A percentile compares a stretch with the other conserved stretches of the same genome.
Conservation (phyloP, 1,284 basidiomycete species). For the Lignosus rhinocerotis region DNA sequence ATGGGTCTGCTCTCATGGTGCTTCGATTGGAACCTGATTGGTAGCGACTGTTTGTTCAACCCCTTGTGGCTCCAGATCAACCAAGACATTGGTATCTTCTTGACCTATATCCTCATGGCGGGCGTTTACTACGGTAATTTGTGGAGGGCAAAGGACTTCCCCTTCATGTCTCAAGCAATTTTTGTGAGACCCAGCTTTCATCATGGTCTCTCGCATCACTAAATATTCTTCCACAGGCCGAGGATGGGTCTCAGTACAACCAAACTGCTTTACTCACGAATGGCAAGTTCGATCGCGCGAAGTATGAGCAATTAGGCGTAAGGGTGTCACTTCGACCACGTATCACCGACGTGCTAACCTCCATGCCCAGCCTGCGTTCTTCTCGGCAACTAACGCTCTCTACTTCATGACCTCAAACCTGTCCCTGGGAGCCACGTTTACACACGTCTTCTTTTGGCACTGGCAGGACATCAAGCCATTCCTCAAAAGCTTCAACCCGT, state of each 20-base stretch:
- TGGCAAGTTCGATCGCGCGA: slow-evolving; percentile 32
- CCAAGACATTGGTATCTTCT: slow-evolving; percentile 34
- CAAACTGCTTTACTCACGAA: slow-evolving; percentile 34
- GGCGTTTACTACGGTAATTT: slow-evolving; percentile 36
- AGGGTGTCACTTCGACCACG: not conserved
- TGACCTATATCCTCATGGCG: slow-evolving; percentile 35
- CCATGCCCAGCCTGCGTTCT: slow-evolving; percentile 29
- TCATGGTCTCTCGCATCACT: not conserved
- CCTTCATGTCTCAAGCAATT: slow-evolving; percentile 36
- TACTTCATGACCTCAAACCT: slow-evolving; percentile 34
- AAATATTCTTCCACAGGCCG: slow-evolving; percentile 17
- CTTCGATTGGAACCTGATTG: slow-evolving; percentile 53
- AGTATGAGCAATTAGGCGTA: slow-evolving; percentile 32
- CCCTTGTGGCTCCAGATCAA: slow-evolving; percentile 36
- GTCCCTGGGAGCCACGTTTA: slow-evolving; percentile 33
- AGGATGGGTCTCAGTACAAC: slow-evolving; percentile 33
- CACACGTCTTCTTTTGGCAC: slow-evolving; percentile 34
- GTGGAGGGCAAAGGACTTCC: slow-evolving; percentile 35
- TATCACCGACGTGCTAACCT: not conserved
- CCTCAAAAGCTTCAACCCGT: slow-evolving; percentile 33
- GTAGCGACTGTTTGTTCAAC: slow-evolving; percentile 31
- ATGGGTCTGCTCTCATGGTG: slow-evolving; percentile 51
- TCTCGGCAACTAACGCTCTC: slow-evolving; percentile 34
- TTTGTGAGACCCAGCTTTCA: slow-evolving; percentile 23
- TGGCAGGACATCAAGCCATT: slow-evolving; percentile 41